Conservation (phyloP, 306 rosid species). For the Delonix regia region DNA sequence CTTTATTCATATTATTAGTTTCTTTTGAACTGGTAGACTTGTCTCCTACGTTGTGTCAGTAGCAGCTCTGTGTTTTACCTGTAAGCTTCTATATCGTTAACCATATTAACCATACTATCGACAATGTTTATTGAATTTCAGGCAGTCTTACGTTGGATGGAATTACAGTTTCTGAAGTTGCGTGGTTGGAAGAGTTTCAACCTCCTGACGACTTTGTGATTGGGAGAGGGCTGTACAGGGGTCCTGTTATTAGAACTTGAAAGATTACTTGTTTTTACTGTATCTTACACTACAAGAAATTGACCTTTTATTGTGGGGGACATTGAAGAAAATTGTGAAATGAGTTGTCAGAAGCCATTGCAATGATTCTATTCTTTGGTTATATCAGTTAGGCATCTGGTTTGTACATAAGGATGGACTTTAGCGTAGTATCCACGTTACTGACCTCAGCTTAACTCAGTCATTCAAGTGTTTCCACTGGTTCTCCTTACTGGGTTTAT, state of each 20-base stretch:
- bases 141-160: conserved; percentile 60
- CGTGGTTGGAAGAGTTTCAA: conserved; percentile 89
- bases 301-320: conserved; percentile 48
- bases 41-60: background rate
- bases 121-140: conserved; percentile 35
- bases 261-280: conserved; percentile 40
- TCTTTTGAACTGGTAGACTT: background rate
- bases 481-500: background rate
- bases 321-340: conserved; percentile 48
- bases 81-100: conserved; percentile 7
- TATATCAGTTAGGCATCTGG: conserved; percentile 55
- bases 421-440: conserved; percentile 34
- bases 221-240: conserved; percentile 87
- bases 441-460: conserved; percentile 41
- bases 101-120: conserved; percentile 3
- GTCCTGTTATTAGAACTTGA: conserved; percentile 89
- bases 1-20: background rate
- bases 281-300: conserved; percentile 35
- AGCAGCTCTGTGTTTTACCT: conserved; percentile 15
- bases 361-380: conserved; percentile 57
- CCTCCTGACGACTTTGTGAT: conserved; percentile 89
- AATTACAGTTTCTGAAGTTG: conserved; percentile 54
- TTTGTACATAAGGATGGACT: conserved; percentile 60
- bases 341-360: conserved; percentile 54
- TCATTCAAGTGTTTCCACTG: background rate